A percentile compares a stretch with the other conserved stretches of the same genome.
Evolutionary conservation across 164 flowering plant genomes (phyloP).

Genomic region (Kingdonia uniflora): DNA sequence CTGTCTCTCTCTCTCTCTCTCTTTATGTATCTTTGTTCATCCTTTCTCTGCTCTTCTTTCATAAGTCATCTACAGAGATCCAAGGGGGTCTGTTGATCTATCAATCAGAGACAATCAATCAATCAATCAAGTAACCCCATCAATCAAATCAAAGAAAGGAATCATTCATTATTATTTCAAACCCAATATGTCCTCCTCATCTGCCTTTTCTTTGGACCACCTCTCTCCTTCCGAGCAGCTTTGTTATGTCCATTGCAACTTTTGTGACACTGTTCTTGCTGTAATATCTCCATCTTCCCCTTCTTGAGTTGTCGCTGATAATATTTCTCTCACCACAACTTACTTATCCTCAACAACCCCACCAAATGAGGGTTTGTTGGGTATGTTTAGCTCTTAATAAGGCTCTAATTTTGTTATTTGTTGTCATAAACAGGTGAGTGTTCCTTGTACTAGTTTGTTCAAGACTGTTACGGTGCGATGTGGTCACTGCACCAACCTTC

Average conservation of each 20-base stretch:
- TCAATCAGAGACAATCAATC: slow-evolving; percentile 6
- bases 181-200: slow-evolving; percentile 55
- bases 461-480: slow-evolving; percentile 97
- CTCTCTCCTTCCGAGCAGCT: slow-evolving; percentile 81
- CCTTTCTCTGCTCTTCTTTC: slow-evolving; percentile 9
- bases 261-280: slow-evolving; percentile 87
- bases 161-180: slow-evolving; percentile 18
- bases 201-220: slow-evolving; percentile 70
- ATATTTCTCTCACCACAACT: slow-evolving; percentile 1
- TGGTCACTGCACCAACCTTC: slow-evolving; percentile 90
- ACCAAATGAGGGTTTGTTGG: neutral
- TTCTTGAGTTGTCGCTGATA: neutral
- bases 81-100: slow-evolving; percentile 27
- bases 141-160: slow-evolving; percentile 14
- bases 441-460: slow-evolving; percentile 80
- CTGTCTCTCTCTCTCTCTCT: slow-evolving; percentile 10
- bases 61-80: slow-evolving; percentile 15
- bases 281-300: slow-evolving; percentile 25
- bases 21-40: slow-evolving; percentile 4
- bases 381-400: neutral
- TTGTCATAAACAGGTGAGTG: slow-evolving; percentile 58
- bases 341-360: neutral
- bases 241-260: slow-evolving; percentile 91
- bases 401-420: slow-evolving; percentile 2
- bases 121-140: slow-evolving; percentile 7